Percentiles rank a stretch among this genome's conserved stretches.
Evolutionary conservation across 129 eudicot species (phyloP).

Genomic region (Daucus carota): DH1_v3.0 NC_030388.2:10324001-10324500

Average conservation of each 20-base stretch:
- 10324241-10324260: neutral
- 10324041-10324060: neutral
- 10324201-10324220: neutral
- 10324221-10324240: neutral
- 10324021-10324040: constrained; percentile 6
- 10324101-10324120: neutral
- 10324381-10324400: no score
- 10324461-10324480: no score
- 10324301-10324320: neutral
- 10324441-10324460: no score
- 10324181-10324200: neutral
- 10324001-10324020: no score
- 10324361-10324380: no score
- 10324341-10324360: neutral
- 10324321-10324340: neutral
- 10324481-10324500: no score
- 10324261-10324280: neutral
- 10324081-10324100: neutral
- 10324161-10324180: neutral
- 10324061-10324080: neutral
- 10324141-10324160: neutral
- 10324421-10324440: no score
- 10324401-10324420: neutral
- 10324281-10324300: neutral
- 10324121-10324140: neutral